Evolutionary conservation across 495 filamentous ascomycete genomes (phyloP), one percentile per base, ranked within the genome.

Genomic region (Xanthoparmelia taractica): DNA sequence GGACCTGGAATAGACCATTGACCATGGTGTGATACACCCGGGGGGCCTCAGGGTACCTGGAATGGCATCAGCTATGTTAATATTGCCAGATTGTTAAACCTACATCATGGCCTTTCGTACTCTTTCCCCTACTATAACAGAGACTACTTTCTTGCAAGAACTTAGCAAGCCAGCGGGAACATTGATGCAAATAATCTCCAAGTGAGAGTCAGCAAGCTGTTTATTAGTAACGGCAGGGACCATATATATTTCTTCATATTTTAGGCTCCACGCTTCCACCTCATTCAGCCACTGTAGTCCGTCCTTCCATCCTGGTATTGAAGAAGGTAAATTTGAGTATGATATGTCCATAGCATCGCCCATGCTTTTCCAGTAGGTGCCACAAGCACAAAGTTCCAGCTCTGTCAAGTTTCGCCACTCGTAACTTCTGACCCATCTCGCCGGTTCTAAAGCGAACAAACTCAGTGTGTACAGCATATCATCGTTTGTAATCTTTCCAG

Each of bases 381-480:
- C 85, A 56, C 81, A 75, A 0, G 85, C 86, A 66, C 85, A 87
- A 17, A 71, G 70, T 69, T 89, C 86, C 63, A 89, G 72, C 0
- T 84, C 80, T 20, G 75, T 85, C 61, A 87, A 65, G 0, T 69
- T 18, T 7, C 86, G 79, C 85, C 85, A 89, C 66, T 89, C 86
- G 66, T 80, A 87, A 7, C 68, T 66, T 8, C 73, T 67, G 29
- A 84, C 77, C 72, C 84, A 88, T 10, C 76, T 71, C 57, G 81
- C 72, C 0, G 84, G 84, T 63, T 88, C 79, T 0, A 78, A 66
- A 0, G 83, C 78, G 69, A 87, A 88, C 0, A 87, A 75, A 18
- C 77, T 79, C 0, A 89, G 76, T 0, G 84, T 87, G 70, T 86
- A 90, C 1, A 90, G 74, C 72, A 89, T 79, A 36, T 89, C 85